phyloP scores from a whole-genome alignment of 2,329 filamentous ascomycete genomes.

The Chalaropsis thielavioides region DNA sequence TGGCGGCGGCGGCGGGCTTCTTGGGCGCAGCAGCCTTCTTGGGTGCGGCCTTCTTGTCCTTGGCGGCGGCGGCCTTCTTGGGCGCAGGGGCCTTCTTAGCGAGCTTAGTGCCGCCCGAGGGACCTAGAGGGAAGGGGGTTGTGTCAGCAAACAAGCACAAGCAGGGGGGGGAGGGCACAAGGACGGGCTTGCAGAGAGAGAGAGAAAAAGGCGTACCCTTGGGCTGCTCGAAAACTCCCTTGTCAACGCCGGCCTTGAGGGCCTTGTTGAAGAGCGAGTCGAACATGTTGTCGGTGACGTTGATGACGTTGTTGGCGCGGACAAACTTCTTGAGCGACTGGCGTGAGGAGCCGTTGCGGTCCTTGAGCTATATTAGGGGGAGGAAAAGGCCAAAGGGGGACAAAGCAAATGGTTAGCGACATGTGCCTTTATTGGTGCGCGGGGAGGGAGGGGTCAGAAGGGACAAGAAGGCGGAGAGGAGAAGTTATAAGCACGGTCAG shows the following conservation, averaged over 20 bases:
- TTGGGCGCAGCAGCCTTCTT: constrained; percentile 20
- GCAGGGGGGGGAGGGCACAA: background rate
- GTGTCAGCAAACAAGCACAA: background rate
- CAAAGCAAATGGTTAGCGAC: constrained; percentile 16
- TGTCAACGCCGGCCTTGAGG: constrained; percentile 67
- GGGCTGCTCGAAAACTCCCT: constrained; percentile 73
- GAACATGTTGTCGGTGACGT: constrained; percentile 41
- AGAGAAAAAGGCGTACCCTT: constrained; percentile 54
- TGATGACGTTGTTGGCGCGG: constrained; percentile 39
- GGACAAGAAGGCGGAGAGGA: too few relatives aligned
- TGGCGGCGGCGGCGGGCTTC: constrained; percentile 9
- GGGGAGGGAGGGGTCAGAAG: too few relatives aligned
- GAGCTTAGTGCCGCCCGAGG: constrained; percentile 84
- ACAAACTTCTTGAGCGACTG: constrained; percentile 49
- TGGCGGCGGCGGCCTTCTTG: constrained; percentile 22
- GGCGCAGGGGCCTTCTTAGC: constrained; percentile 51
- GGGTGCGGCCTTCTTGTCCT: constrained; percentile 19
- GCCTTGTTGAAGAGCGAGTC: constrained; percentile 74
- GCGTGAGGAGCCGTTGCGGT: constrained; percentile 47
- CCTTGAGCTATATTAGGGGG: constrained; percentile 44
- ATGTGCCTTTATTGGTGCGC: background rate
- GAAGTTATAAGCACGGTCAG: too few relatives aligned
- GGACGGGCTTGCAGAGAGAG: background rate
- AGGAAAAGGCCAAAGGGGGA: constrained; percentile 11
- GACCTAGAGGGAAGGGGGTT: constrained; percentile 33